Conservation (phyloP, 768 basidiomycete species). For the Leucocoprinus sp. region DNA sequence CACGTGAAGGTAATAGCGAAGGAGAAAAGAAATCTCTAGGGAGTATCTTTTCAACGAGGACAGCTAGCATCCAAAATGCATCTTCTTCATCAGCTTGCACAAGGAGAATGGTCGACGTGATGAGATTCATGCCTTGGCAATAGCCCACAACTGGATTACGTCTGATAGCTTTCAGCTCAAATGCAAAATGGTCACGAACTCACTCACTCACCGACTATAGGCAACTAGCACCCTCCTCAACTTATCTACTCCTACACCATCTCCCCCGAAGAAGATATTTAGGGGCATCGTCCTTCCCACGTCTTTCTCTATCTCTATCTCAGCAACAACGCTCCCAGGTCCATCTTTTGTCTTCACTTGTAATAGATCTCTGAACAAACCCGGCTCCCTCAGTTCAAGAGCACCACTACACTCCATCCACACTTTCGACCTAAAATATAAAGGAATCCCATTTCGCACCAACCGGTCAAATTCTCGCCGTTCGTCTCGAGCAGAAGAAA, state of each 20-base stretch:
- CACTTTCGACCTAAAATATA: conserved; percentile 78
- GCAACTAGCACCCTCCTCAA: conserved; percentile 83
- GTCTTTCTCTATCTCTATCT: conserved; percentile 99
- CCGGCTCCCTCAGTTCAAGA: conserved; percentile 87
- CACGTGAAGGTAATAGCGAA: conserved; percentile 83
- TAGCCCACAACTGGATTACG: conserved; percentile 92
- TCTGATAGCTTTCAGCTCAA: no score
- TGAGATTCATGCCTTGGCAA: conserved; percentile 92
- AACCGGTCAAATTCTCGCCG: conserved; percentile 72
- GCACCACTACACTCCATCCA: conserved; percentile 95
- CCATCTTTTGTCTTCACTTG: conserved; percentile 31
- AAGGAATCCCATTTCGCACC: conserved; percentile 80
- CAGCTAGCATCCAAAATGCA: conserved; percentile 90
- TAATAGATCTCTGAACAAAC: conserved; percentile 81
- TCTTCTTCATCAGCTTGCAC: conserved; percentile 95
- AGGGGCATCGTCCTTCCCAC: conserved; percentile 87
- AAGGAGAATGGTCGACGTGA: conserved; percentile 89
- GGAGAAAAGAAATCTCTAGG: conserved; percentile 94
- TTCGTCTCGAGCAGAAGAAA: conserved; percentile 69
- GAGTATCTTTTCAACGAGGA: conserved; percentile 81
- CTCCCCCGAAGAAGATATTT: conserved; percentile 95
- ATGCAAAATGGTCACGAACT: no score
- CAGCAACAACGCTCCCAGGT: conserved; percentile 44
- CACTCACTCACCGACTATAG: conserved; percentile 83
- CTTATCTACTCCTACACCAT: conserved; percentile 91